Evolutionary conservation across 1,284 basidiomycete species (phyloP), one percentile per base, ranked within the genome.

Genomic region (Austroboletus sp.): DNA sequence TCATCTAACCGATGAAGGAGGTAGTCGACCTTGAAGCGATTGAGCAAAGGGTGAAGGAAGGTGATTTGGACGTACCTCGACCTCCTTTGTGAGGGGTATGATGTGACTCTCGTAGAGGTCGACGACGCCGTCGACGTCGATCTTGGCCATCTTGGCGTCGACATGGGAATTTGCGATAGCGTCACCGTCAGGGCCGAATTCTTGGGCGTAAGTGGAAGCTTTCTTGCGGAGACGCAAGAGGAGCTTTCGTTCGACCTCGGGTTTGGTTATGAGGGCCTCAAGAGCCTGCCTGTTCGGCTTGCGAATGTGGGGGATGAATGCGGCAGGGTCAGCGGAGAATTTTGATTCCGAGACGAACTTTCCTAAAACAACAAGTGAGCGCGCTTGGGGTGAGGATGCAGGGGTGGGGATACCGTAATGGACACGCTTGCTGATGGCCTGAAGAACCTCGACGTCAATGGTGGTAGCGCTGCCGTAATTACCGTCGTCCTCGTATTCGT

Each of bases 301-400:
- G 37, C 78, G 76, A 61, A 98, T 98, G 66, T 92, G 90, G 0
- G 90, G 89, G 51, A 98, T 80, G 66, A 98, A 98, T 11, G 83
- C 81, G 21, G 84, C 75, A 8, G 96, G 95, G 51, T 89, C 74
- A 26, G 80, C 76, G 15, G 79, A 69, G 73, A 99, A 99, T 66
- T 99, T 98, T 44, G 88, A 88, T 69, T 99, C 96, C 4, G 91
- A 91, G 9, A 99, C 96, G 65, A 99, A 98, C 78, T 98, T 98
- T 50, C 95, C 93, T 97, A 63, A 63, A 29, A 35, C 25, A 13
- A 23, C 9, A 3, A 3, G 23, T 50, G 44, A 58, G 49, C 21
- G 26, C 11, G 13, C 9, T 32, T 15, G 31, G 7, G 27, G 33
- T 12, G 31, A 17, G 12, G 30, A 27, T 23, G 21, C 13, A 23